Conservation (phyloP, 192 early-diverging fungal genomes). For the Funneliformis mosseae region DNA sequence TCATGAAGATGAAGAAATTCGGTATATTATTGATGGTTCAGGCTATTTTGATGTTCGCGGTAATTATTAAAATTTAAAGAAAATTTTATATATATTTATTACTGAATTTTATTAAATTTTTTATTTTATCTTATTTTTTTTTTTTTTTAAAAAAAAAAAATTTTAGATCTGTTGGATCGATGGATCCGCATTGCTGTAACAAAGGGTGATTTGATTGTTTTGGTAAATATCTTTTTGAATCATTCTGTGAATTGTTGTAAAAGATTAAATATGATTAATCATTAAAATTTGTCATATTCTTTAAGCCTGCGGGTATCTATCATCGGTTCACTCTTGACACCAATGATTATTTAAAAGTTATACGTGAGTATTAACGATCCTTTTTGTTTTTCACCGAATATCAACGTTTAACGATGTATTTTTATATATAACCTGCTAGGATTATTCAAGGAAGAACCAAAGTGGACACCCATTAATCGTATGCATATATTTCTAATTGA, state of each 20-base stretch:
- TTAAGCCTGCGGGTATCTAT: conserved; percentile 88
- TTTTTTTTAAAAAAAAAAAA: conserved; percentile 31
- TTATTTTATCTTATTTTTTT: neutral
- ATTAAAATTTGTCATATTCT: neutral
- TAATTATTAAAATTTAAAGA: conserved; percentile 8
- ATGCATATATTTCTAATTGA: conserved; percentile 22
- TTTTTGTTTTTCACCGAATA: neutral
- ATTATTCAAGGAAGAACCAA: conserved; percentile 78
- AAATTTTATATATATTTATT: neutral
- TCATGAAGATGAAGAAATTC: conserved; percentile 98
- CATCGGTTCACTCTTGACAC: conserved; percentile 94
- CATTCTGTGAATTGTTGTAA: neutral
- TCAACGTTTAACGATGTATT: neutral
- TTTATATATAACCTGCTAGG: neutral
- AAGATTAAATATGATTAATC: neutral
- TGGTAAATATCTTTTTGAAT: conserved; percentile 49
- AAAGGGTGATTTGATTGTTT: conserved; percentile 80
- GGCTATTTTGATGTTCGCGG: conserved; percentile 92
- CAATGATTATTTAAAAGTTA: conserved; percentile 83
- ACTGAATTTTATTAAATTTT: neutral
- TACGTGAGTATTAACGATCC: conserved; percentile 50
- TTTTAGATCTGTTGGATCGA: conserved; percentile 51
- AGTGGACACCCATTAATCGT: conserved; percentile 82
- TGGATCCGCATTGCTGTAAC: conserved; percentile 89
- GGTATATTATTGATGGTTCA: conserved; percentile 84